Base-by-base conservation (phyloP, 2,329 filamentous ascomycete genomes). In the Aspergillus ustus region DNA sequence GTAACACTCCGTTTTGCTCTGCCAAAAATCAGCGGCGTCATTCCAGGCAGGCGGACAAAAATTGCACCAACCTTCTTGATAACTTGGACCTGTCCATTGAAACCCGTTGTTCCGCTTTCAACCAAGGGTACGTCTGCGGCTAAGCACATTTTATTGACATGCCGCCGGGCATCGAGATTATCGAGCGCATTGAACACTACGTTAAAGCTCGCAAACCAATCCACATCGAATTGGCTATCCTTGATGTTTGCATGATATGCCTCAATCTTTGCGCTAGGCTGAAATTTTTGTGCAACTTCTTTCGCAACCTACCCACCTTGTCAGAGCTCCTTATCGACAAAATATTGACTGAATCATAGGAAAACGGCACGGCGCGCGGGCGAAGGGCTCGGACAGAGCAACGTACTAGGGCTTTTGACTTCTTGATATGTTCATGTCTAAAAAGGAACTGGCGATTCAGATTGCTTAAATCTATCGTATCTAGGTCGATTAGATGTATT, bases 371-470 rank as follows among this genome's bases (percentile, higher is more conserved):
- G 28, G 37, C 5, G 46, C 29, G 17, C 31, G 55, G 57, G 29
- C n/a, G 22, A n/a, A 15, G 25, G 25, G 29, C 20, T 40, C 60
- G 56, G 60, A 52, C 48, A 52, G 51, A 45, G 65, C 25, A 62
- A 79, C 87, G 66, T 83, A 95, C 93, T 79, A 96, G 80, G 55
- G 95, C 93, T 76, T 99, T 99, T 1, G 94, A 88, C 77, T 97
- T 97, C 79, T 97, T 98, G 79, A 99, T 98, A 73, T 99, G 95
- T 75, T 98, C 93, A 71, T 94, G 90, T 63, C 93, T 87, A 78
- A 99, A 99, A 52, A 99, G 88, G 72, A 99, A 99, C 77, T 99
- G 95, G 59, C 95, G 91, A 72, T 99, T 99, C 54, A 99, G 85
- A 75, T 99, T 99, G 80, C 93, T 97, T 22, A 99, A 85, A 75